Evolutionary conservation across 2,329 filamentous ascomycete species (phyloP), one percentile per base, ranked within the genome.

Genomic region (Scleromitrula shiraiana): DNA sequence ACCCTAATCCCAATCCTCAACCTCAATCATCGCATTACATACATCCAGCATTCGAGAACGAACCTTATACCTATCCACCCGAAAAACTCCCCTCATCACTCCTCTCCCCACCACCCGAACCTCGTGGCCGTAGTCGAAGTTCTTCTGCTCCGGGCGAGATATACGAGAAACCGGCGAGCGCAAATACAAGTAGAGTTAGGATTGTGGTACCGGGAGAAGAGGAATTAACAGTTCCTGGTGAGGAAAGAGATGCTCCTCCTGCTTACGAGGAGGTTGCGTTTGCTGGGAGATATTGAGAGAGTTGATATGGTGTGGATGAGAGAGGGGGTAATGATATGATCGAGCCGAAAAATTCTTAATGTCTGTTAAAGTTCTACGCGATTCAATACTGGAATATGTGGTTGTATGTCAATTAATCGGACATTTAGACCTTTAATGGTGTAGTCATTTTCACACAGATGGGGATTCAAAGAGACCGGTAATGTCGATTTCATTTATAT

Each of bases 161-260:
- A 12, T 44, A 43, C 24, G 32, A 38, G n/a, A 24, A 8, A n/a
- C 24, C 32, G n/a, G n/a, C n/a, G 27, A 49, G 20, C 30, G 33
- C 39, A 12, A 37, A 43, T 20, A 32, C n/a, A 8, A 44, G 40
- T 12, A 44, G 46, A 30, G 46, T 49, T 10, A 49, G 46, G 26
- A 49, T 49, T 20, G 46, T n/a, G 4, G 46, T 49, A 26, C 46
- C 46, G 12, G 46, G 46, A n/a, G 46, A 49, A 26, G 40, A 49
- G 19, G 46, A 44, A 19, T 24, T 49, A 17, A 49, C 46, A 8
- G 14, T 49, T 37, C 46, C 46, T 8, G 46, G 46, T 7, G 46
- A 49, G 42, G 29, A n/a, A 19, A 22, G 30, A n/a, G 46, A 49
- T 26, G 22, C 40, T 3, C 46, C 46, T 15, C 46, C 46, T 5